Conservation (phyloP, 352 stramenopile genomes). For the Phytophthora parvispora region DNA sequence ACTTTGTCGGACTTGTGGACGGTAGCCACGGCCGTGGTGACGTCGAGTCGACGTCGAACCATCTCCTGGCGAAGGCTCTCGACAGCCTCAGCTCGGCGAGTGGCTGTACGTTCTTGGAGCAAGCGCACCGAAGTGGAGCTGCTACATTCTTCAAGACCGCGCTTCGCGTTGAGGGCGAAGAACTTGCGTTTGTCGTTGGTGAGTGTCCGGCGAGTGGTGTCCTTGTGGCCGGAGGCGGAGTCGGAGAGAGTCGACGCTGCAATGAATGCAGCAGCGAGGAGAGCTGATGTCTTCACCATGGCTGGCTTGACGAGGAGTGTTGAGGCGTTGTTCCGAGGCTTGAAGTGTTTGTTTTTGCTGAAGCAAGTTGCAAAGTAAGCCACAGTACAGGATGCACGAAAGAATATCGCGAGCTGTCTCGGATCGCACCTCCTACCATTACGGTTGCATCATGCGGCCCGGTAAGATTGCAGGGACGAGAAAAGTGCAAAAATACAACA, state of each 20-base stretch:
- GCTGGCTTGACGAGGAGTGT: no score
- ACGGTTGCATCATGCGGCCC: neutral
- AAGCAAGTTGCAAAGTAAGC: neutral
- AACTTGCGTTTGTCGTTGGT: conserved; percentile 24
- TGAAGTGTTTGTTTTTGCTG: neutral
- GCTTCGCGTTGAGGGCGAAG: conserved; percentile 32
- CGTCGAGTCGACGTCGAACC: conserved; percentile 30
- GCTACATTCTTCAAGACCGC: conserved; percentile 26
- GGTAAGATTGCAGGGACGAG: neutral
- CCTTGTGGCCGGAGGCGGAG: conserved; percentile 19
- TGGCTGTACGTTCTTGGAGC: conserved; percentile 28
- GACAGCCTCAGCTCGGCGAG: conserved; percentile 13
- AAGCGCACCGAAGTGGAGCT: conserved; percentile 24
- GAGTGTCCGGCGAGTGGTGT: conserved; percentile 17
- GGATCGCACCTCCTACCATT: no score
- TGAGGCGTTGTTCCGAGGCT: neutral
- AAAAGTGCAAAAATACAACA: no score
- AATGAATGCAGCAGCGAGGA: conserved; percentile 15
- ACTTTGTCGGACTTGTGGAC: conserved; percentile 29
- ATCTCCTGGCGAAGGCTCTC: conserved; percentile 22
- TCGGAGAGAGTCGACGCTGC: conserved; percentile 12
- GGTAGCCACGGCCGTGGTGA: conserved; percentile 21
- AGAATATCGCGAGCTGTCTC: neutral
- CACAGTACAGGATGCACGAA: neutral
- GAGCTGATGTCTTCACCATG: conserved; percentile 22